These are phyloP conservation scores for Sporothrix dimorphospora DNA, from an alignment of 2,329 filamentous ascomycete species.

Conservation along the genomic window DNA sequence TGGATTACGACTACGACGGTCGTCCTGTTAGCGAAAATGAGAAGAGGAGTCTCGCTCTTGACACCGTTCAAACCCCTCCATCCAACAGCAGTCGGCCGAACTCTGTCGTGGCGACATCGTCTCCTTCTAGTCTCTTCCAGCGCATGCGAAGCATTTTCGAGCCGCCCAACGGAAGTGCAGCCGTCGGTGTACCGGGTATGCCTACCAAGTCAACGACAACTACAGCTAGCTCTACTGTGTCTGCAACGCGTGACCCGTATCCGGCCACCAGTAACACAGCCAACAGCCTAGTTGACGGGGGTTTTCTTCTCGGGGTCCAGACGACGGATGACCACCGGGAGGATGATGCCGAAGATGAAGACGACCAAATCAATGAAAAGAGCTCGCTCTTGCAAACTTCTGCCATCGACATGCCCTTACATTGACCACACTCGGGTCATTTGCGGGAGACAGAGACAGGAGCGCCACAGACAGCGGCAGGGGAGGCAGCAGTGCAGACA, in stretches of 20 bases:
- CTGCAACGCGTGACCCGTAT: constrained; percentile 34
- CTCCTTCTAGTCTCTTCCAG: constrained; percentile 43
- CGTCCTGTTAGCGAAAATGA: constrained; percentile 24
- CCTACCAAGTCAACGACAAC: neutral
- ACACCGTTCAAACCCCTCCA: neutral
- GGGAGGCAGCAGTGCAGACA: constrained; percentile 30
- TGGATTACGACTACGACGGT: constrained; percentile 37
- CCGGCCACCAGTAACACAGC: constrained; percentile 34
- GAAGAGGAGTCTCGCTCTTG: neutral
- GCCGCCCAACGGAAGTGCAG: constrained; percentile 30
- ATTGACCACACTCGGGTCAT: constrained; percentile 46
- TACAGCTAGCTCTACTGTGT: neutral
- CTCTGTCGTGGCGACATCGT: constrained; percentile 30
- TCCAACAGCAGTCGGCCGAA: constrained; percentile 24
- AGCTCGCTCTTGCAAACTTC: constrained; percentile 39
- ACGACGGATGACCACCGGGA: neutral
- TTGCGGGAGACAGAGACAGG: neutral
- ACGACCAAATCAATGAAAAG: constrained; percentile 37
- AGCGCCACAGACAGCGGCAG: neutral
- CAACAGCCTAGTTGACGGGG: constrained; percentile 31
- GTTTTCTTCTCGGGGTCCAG: constrained; percentile 17
- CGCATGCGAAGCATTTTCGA: constrained; percentile 50
- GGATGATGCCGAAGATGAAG: constrained; percentile 32
- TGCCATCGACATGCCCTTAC: constrained; percentile 25
- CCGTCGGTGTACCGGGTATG: neutral